These are phyloP conservation scores for Teunomyces tritomae DNA, from an alignment of 805 yeast genomes.

Conservation along the genomic window DNA sequence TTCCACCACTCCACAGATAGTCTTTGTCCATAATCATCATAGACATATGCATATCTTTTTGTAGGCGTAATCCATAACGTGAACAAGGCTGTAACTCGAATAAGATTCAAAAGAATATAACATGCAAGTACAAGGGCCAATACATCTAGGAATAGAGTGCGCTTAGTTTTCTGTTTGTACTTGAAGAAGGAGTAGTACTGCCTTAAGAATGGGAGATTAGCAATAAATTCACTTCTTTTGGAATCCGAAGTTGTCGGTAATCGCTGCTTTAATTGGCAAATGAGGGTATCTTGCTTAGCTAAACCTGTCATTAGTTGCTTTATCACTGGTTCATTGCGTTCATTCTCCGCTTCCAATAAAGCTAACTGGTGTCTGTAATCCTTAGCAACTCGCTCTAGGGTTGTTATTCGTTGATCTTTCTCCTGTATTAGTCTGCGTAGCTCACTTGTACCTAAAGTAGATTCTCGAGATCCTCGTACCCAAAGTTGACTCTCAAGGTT, in stretches of 20 bases:
- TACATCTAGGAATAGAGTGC: constrained; percentile 16
- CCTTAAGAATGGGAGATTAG: constrained; percentile 28
- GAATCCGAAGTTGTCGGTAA: not conserved
- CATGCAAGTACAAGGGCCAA: constrained; percentile 21
- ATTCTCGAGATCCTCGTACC: constrained; percentile 9
- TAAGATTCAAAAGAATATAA: constrained; percentile 16
- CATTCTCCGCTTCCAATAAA: not conserved
- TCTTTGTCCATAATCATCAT: constrained; percentile 13
- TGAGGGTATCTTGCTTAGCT: constrained; percentile 21
- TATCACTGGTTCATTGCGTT: constrained; percentile 15
- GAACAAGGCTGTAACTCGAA: constrained; percentile 16
- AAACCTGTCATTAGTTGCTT: constrained; percentile 13
- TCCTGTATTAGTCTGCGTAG: constrained; percentile 2
- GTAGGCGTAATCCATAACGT: constrained; percentile 3
- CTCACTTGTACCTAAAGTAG: not conserved
- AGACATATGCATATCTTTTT: constrained; percentile 7
- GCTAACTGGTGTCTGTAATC: constrained; percentile 7
- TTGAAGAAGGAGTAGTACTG: constrained; percentile 25
- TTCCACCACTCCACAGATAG: constrained; percentile 28
- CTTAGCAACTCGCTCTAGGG: constrained; percentile 5
- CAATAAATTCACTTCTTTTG: constrained; percentile 12
- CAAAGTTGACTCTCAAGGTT: constrained; percentile 15
- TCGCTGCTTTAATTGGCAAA: constrained; percentile 10
- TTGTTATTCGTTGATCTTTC: constrained; percentile 4
- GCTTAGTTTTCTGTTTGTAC: constrained; percentile 21